A percentile compares a stretch with the other conserved stretches of the same genome.
These are phyloP conservation scores for Xylariomycetidae sp. DNA, from an alignment of 2,329 filamentous ascomycete genomes.

Conservation along the genomic window DNA sequence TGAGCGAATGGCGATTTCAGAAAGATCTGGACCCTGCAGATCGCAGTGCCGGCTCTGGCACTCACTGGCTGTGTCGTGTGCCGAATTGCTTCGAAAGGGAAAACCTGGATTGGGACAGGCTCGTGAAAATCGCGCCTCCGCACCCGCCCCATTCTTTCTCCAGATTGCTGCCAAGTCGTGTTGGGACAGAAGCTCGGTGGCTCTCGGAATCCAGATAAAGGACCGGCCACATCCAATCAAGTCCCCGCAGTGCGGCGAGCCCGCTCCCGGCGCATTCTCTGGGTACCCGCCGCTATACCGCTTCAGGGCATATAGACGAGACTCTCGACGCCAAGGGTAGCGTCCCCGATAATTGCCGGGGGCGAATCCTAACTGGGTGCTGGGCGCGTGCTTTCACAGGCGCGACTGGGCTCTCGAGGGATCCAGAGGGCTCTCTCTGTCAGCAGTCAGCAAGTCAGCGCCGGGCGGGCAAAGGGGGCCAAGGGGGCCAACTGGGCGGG, in stretches of 20 bases:
- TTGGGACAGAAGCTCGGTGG: constrained; percentile 11
- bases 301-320: constrained; percentile 8
- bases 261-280: constrained; percentile 18
- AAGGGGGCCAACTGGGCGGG: no score
- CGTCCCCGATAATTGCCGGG: no score
- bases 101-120: no score
- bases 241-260: constrained; percentile 2
- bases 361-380: no score
- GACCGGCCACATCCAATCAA: no score
- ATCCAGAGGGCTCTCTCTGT: no score
- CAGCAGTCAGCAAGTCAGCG: no score
- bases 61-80: constrained; percentile 1
- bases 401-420: no score
- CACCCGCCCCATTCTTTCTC: constrained; percentile 10
- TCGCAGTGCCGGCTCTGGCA: no score
- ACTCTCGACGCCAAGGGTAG: no score
- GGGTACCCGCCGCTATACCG: constrained; percentile 8
- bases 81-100: background rate
- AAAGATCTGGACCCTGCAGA: constrained; percentile 16
- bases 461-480: no score
- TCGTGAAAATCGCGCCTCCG: constrained; percentile 6
- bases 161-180: background rate
- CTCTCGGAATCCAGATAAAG: constrained; percentile 10
- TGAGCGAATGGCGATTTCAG: background rate
- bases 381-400: no score